Evolutionary conservation across 1,284 basidiomycete species (phyloP).

Genomic region (Naganishia cerealis): DNA sequence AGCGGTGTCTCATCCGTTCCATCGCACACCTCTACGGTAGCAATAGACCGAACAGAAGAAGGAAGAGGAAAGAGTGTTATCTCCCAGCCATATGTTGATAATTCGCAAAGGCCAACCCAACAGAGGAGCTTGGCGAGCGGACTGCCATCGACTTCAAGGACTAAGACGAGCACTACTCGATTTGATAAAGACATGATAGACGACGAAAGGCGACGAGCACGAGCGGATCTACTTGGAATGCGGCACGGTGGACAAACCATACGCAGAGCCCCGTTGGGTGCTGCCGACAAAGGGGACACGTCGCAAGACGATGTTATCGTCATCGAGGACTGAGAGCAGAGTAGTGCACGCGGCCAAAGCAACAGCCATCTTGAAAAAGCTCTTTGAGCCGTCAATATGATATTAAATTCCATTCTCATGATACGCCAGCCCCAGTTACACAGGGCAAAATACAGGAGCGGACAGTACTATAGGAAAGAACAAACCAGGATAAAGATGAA

Average conservation of each 20-base stretch:
- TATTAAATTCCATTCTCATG: too few relatives aligned
- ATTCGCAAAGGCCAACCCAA: background rate
- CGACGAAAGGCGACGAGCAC: slow-evolving; percentile 5
- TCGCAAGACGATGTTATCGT: background rate
- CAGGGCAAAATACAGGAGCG: too few relatives aligned
- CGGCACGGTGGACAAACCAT: background rate
- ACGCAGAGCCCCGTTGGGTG: background rate
- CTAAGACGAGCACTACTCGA: background rate
- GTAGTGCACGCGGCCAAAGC: too few relatives aligned
- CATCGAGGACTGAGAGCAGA: background rate
- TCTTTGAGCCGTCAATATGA: too few relatives aligned
- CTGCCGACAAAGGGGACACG: background rate
- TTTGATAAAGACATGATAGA: slow-evolving; percentile 4
- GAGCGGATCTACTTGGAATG: background rate
- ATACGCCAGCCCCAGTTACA: too few relatives aligned
- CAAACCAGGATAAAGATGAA: too few relatives aligned
- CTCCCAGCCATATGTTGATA: background rate
- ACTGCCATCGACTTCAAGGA: background rate
- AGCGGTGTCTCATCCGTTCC: background rate
- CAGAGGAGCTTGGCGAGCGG: background rate
- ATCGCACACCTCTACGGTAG: background rate
- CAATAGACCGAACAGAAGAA: too few relatives aligned
- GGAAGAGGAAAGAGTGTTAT: background rate
- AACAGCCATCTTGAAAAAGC: too few relatives aligned
- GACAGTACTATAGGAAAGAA: too few relatives aligned